These are phyloP conservation scores for Eremochloa ophiuroides DNA, from an alignment of 176 grass and related monocot species.

Conservation along the genomic window DNA sequence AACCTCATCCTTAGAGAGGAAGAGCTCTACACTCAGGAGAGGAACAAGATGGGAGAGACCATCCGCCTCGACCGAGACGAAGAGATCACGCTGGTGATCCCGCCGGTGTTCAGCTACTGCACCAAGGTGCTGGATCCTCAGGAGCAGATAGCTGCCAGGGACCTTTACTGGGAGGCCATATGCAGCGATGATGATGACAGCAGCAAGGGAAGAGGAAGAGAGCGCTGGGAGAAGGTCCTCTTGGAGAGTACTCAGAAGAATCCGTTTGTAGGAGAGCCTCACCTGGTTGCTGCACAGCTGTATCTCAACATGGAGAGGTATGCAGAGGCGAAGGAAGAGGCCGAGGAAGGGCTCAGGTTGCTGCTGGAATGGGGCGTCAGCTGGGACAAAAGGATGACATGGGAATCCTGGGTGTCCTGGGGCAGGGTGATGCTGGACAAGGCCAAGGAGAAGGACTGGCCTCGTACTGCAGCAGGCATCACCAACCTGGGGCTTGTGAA, in stretches of 20 bases:
- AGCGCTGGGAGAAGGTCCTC: not conserved
- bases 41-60: not conserved
- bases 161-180: conserved; percentile 25
- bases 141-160: conserved; percentile 19
- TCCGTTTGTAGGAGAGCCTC: conserved; percentile 11
- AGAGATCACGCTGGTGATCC: not conserved
- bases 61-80: not conserved
- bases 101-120: not conserved
- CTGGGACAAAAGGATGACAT: conserved; percentile 87
- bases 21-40: conserved; percentile 11
- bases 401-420: conserved; percentile 80
- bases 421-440: conserved; percentile 66
- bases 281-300: conserved; percentile 6
- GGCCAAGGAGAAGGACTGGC: conserved; percentile 63
- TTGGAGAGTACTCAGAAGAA: not conserved
- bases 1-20: conserved; percentile 18
- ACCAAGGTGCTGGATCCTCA: conserved; percentile 15
- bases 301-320: conserved; percentile 57
- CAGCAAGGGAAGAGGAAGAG: not conserved
- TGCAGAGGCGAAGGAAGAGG: conserved; percentile 46
- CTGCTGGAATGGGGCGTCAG: conserved; percentile 74
- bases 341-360: conserved; percentile 53
- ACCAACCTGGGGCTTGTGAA: conserved; percentile 10
- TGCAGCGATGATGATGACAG: conserved; percentile 7
- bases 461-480: conserved; percentile 25